phyloP scores from a whole-genome alignment of 2,329 filamentous ascomycete species.

The Aureobasidium leucospermi region DNA sequence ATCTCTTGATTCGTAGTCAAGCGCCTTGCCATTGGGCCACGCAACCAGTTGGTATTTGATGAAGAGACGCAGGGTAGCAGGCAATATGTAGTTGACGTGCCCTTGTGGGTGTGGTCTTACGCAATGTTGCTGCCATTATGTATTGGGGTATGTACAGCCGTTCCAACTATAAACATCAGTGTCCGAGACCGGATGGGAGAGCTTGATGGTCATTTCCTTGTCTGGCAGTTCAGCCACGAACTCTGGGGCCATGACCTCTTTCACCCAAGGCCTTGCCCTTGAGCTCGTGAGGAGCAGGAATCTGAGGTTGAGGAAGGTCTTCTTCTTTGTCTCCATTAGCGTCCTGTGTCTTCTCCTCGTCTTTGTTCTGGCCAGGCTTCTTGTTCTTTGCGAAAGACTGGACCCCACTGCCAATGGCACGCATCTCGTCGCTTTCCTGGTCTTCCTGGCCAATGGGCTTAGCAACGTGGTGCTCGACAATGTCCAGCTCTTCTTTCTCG shows the following conservation, averaged over 20 bases:
- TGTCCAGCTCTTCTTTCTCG: conserved; percentile 33
- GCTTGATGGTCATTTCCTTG: no score
- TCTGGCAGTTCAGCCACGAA: conserved; percentile 4
- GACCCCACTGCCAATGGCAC: conserved; percentile 23
- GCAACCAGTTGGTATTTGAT: conserved; percentile 15
- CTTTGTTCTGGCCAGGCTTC: conserved; percentile 18
- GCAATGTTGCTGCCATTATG: not conserved
- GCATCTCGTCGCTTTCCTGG: conserved; percentile 22
- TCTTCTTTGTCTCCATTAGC: not conserved
- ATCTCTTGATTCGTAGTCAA: conserved; percentile 43
- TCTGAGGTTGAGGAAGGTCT: not conserved
- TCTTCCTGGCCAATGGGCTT: conserved; percentile 19
- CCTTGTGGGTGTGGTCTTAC: not conserved
- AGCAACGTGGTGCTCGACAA: conserved; percentile 19
- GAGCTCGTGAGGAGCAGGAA: conserved; percentile 1
- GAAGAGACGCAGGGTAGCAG: not conserved
- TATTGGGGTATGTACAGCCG: not conserved
- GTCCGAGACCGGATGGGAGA: no score
- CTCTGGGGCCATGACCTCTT: conserved; percentile 16
- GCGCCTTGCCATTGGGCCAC: conserved; percentile 53
- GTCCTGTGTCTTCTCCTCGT: conserved; percentile 1
- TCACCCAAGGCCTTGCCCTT: conserved; percentile 14
- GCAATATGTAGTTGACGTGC: not conserved
- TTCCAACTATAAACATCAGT: not conserved
- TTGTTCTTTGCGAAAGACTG: conserved; percentile 25